Evolutionary conservation across 116 monocot species (phyloP).

Genomic region (Posidonia oceanica): DNA sequence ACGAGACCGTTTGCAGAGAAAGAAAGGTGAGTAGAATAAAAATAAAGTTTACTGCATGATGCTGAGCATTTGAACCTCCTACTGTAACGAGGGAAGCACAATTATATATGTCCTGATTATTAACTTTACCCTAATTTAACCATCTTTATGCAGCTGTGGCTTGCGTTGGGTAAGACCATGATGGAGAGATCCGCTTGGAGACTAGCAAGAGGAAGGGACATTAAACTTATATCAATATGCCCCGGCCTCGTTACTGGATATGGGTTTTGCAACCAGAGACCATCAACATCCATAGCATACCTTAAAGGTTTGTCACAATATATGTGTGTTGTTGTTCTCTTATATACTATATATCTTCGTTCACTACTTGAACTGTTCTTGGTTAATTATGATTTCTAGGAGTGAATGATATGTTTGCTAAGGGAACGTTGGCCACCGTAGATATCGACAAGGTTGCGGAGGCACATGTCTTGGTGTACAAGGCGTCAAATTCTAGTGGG

Average conservation of each 20-base stretch:
- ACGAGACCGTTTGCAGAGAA: conserved; percentile 60
- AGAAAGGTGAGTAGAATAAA: conserved; percentile 36
- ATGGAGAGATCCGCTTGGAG: conserved; percentile 84
- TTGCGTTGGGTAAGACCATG: conserved; percentile 72
- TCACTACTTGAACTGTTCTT: not conserved
- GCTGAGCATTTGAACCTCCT: too few relatives aligned
- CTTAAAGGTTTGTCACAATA: conserved; percentile 48
- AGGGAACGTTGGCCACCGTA: conserved; percentile 33
- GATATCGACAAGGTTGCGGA: conserved; percentile 34
- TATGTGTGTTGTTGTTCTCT: not conserved
- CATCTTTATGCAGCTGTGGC: conserved; percentile 46
- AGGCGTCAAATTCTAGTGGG: conserved; percentile 25
- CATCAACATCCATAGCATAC: conserved; percentile 68
- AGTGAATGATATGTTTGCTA: conserved; percentile 27
- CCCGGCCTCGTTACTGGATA: conserved; percentile 64
- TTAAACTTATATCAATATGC: conserved; percentile 61
- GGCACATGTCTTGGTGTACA: conserved; percentile 40
- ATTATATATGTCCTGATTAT: too few relatives aligned
- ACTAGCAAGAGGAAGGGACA: conserved; percentile 49
- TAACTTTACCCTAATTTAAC: not conserved
- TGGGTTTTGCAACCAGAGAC: conserved; percentile 37
- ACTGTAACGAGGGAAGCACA: too few relatives aligned
- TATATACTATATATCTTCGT: not conserved
- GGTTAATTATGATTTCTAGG: conserved; percentile 18
- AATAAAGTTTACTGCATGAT: too few relatives aligned